Evolutionary conservation across 306 rosid species (phyloP), one percentile per base, ranked within the genome.

Genomic region (Vicia sativa): DNA sequence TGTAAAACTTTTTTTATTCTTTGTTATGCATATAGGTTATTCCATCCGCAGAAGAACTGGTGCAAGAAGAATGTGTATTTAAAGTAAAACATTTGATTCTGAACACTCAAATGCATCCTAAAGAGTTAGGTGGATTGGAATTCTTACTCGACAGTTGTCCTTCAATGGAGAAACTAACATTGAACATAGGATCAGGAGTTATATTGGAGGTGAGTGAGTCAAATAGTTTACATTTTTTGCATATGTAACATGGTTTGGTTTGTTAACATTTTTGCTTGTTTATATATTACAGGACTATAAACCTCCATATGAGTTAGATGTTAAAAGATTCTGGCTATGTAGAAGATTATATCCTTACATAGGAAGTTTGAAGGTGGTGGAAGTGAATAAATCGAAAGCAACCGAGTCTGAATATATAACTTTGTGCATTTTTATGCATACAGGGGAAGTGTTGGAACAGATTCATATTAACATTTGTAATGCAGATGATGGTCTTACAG

Each of bases 71-170:
- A n/a, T n/a, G n/a, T n/a, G n/a, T n/a, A 7, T 2, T 89, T 73
- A 71, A 57, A 1, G 68, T 77, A 0, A 67, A 49, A 34, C 85
- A 86, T 57, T 77, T 89, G 72, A 86, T 6, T 38, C 1, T 84
- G 70, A 86, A 82, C 16, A 71, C 82, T 2, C 39, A 62, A 0
- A 4, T 89, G 74, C 86, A 86, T 44, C 35, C 70, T 0, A 3
- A 64, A 23, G 89, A 86, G 59, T 54, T 67, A 9, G 62, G 4
- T 0, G 91, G 86, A 37, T 72, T 82, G 68, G 48, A 43, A 7
- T 89, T 76, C 54, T 68, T 89, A 53, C 73, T 89, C 13, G 26
- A 49, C 16, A 84, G 85, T 60, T 84, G 81, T 34, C 73, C 82
- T 29, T 3, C 0, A 6, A 23, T 86, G 60, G 71, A 74, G 49